phyloP scores from a whole-genome alignment of 441 rosid species.

The Metrosideros polymorpha region DNA sequence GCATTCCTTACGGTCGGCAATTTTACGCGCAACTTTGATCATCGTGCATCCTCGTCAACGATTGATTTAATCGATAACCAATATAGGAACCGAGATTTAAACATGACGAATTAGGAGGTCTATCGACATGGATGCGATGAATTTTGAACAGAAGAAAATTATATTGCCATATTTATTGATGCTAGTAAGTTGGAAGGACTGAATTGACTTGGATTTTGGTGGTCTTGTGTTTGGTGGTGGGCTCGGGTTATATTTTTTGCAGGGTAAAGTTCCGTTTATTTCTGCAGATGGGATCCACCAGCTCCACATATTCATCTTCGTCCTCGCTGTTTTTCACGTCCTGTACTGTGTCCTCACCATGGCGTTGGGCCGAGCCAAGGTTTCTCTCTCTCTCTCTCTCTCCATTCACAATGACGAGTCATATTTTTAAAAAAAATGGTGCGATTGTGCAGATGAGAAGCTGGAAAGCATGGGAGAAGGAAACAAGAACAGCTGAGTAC shows the following conservation, averaged over 20 bases:
- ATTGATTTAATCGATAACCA: neutral
- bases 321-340: constrained; percentile 45
- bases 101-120: neutral
- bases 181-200: neutral
- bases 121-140: neutral
- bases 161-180: neutral
- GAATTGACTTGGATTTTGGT: neutral
- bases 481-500: constrained; percentile 49
- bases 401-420: neutral
- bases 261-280: constrained; percentile 52
- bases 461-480: constrained; percentile 62
- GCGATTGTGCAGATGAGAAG: constrained; percentile 32
- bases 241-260: neutral
- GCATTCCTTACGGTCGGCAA: no score
- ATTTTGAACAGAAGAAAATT: neutral
- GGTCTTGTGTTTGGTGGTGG: neutral
- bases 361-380: constrained; percentile 59
- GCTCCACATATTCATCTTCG: constrained; percentile 58
- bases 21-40: neutral
- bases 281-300: constrained; percentile 53
- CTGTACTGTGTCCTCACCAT: constrained; percentile 40
- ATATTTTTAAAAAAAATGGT: neutral
- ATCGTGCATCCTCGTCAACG: neutral
- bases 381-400: neutral
- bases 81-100: neutral